Base-by-base conservation (phyloP, 177 flowering plant genomes). In the Vitis hybrid region DNA sequence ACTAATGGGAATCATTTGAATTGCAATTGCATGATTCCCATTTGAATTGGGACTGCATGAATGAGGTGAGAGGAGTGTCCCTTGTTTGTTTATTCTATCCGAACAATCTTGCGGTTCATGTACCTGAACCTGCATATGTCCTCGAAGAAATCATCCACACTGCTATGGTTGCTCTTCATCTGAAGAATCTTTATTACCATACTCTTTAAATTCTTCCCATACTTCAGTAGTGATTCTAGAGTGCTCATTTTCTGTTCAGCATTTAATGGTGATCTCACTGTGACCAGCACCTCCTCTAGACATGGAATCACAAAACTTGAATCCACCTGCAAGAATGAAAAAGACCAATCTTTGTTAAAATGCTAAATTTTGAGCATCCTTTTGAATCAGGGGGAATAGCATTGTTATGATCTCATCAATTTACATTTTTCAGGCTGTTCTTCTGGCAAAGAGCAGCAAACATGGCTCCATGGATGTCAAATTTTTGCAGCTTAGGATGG, bases 391-490 rank as follows among this genome's bases (percentile, higher is more conserved):
- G 3, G 50, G 16, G 5, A 49, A 22, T 26, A 56, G 53, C 50
- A 39, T 39, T 39, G 45, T 39, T 39, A 7, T 39, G 45, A 39
- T 39, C 4, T 29, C 0, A 61, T 70, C n/a, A 49, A 73, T 86
- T 80, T 57, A 93, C 98, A 76, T 82, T 87, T 79, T 74, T 91
- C 60, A 93, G 81, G 80, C 96, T 89, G 80, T 89, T 85, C 76
- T 82, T 88, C 67, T 89, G 96, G 73, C 93, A 90, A 19, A 90
- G 82, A 53, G 93, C 96, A 64, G 93, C 96, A 81, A 90, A 90
- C 96, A 90, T 87, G 61, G 96, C 97, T 67, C 98, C 97, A 76
- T 91, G 98, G 65, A 91, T 81, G 48, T 91, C 97, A 75, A 93
- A 88, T 51, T 75, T 86, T 45, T 76, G 79, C 16, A 93, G 76